These are phyloP conservation scores for Pugionium cornutum DNA, from an alignment of 345 rosid species.

Conservation along the genomic window DNA sequence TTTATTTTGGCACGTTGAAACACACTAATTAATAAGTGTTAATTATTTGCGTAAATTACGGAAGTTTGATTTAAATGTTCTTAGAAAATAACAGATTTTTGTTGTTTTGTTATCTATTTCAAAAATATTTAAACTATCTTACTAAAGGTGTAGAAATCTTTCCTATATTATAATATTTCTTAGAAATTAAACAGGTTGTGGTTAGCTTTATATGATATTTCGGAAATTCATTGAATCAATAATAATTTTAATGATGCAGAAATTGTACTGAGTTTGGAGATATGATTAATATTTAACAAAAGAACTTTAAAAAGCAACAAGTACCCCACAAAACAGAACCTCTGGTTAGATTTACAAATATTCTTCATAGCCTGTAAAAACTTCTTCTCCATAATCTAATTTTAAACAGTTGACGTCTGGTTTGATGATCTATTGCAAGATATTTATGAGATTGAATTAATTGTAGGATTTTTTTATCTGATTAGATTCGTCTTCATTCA, in stretches of 20 bases:
- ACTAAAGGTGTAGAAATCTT: no score
- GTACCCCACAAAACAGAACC: constrained; percentile 25
- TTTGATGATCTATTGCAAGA: constrained; percentile 8
- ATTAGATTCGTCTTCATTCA: no score
- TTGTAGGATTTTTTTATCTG: not conserved
- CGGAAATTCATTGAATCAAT: not conserved
- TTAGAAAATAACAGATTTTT: no score
- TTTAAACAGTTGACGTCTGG: not conserved
- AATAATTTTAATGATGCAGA: constrained; percentile 3
- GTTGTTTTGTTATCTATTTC: no score
- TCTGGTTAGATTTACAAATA: constrained; percentile 22
- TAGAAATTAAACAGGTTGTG: no score
- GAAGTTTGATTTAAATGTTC: no score
- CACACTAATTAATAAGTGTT: no score
- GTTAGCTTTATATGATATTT: no score
- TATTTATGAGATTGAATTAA: not conserved
- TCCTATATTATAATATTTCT: no score
- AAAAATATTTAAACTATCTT: no score
- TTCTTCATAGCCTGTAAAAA: not conserved
- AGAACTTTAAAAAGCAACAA: constrained; percentile 24
- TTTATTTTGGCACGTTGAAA: no score
- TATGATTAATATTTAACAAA: constrained; percentile 15
- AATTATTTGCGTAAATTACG: no score
- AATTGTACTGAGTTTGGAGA: not conserved
- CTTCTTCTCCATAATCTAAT: not conserved